phyloP scores from a whole-genome alignment of 306 rosid species.

The Cicer chorassanicum region DNA sequence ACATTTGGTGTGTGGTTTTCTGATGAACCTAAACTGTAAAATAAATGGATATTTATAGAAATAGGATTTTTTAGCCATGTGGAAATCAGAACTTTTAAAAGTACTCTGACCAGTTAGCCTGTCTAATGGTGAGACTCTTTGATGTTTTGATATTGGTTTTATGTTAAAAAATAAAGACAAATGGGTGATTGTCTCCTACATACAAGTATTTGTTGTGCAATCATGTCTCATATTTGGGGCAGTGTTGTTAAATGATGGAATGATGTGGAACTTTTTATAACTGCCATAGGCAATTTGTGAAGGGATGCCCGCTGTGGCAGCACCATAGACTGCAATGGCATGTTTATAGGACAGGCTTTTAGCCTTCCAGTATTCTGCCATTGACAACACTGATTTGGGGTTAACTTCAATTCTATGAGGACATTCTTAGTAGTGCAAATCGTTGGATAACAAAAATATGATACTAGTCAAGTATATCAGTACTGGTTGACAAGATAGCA shows the following conservation, averaged over 20 bases:
- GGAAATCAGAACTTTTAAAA: not conserved
- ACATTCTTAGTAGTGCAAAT: not conserved
- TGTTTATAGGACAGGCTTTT: too few species aligned
- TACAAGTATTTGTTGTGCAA: slow-evolving; percentile 3
- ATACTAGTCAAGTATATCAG: not conserved
- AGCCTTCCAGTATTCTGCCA: too few species aligned
- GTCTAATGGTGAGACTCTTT: not conserved
- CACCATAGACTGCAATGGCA: too few species aligned
- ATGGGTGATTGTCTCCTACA: not conserved
- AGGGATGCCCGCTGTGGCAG: too few species aligned
- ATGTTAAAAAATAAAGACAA: not conserved
- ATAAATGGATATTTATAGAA: slow-evolving; percentile 1
- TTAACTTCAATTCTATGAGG: slow-evolving; percentile 17
- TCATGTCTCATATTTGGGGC: slow-evolving; percentile 1
- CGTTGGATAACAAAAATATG: not conserved
- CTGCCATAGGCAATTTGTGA: too few species aligned
- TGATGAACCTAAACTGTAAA: not conserved
- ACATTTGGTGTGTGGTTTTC: slow-evolving; percentile 5
- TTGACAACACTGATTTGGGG: not conserved
- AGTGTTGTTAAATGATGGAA: too few species aligned
- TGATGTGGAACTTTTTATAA: too few species aligned
- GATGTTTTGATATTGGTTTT: slow-evolving; percentile 10
- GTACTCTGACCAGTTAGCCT: not conserved
- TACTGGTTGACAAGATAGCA: not conserved
- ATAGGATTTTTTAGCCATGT: not conserved